Conservation (phyloP, 768 basidiomycete species). For the Fistulinella prunicolor region DNA sequence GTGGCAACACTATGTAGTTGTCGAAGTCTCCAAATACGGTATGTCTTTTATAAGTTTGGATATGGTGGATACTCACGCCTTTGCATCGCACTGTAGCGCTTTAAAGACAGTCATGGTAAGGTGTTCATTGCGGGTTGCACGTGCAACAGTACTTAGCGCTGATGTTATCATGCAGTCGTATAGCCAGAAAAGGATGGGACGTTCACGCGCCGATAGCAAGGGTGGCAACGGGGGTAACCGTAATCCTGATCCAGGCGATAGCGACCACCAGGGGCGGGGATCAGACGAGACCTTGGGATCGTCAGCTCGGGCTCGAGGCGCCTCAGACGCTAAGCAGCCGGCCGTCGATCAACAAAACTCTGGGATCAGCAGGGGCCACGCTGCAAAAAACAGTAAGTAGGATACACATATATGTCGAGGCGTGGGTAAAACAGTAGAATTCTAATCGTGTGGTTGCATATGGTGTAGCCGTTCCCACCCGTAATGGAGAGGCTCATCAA, state of each 20-base stretch:
- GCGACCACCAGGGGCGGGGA: constrained; percentile 34
- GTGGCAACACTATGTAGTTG: constrained; percentile 90
- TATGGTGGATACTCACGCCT: constrained; percentile 9
- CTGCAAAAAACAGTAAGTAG: constrained; percentile 29
- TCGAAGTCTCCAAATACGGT: constrained; percentile 87
- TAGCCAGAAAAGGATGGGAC: constrained; percentile 66
- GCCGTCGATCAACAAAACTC: constrained; percentile 29
- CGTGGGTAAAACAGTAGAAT: constrained; percentile 22
- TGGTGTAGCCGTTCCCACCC: constrained; percentile 22
- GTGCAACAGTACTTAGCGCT: constrained; percentile 7
- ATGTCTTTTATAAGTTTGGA: constrained; percentile 31
- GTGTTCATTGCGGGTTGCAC: constrained; percentile 1
- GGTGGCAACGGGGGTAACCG: constrained; percentile 41
- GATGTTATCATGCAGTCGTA: constrained; percentile 53
- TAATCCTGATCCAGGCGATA: constrained; percentile 35
- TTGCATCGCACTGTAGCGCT: constrained; percentile 43
- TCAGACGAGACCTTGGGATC: constrained; percentile 33
- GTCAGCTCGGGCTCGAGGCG: constrained; percentile 54
- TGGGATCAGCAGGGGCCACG: constrained; percentile 19
- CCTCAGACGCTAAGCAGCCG: constrained; percentile 58
- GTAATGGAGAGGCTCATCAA: constrained; percentile 17
- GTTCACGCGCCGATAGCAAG: constrained; percentile 49
- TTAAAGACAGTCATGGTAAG: constrained; percentile 82
- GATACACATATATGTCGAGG: constrained; percentile 9
- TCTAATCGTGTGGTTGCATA: constrained; percentile 23